These are phyloP conservation scores for Kodamaea laetipori DNA, from an alignment of 805 yeast species.

Conservation along the genomic window DNA sequence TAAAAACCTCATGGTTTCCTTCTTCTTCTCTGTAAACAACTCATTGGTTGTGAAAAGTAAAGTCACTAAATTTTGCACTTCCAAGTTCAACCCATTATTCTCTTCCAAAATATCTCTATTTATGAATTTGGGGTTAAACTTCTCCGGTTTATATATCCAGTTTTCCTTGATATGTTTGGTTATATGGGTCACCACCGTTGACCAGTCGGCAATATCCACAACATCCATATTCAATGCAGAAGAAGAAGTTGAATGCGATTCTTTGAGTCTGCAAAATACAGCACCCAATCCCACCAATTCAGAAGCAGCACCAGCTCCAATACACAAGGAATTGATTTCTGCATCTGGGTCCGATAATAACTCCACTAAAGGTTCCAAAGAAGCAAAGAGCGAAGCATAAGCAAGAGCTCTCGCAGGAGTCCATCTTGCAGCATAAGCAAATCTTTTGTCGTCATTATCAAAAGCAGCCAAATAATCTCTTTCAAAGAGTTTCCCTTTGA, in stretches of 20 bases:
- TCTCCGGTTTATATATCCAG: constrained; percentile 52
- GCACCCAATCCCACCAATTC: constrained; percentile 70
- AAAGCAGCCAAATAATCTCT: constrained; percentile 75
- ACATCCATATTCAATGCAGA: constrained; percentile 50
- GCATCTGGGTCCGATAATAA: constrained; percentile 34
- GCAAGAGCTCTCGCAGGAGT: constrained; percentile 79
- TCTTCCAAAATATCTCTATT: constrained; percentile 34
- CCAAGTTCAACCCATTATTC: constrained; percentile 19
- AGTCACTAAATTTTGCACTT: constrained; percentile 55
- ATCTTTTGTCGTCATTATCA: constrained; percentile 58
- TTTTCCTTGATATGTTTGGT: constrained; percentile 44
- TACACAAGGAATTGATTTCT: constrained; percentile 50
- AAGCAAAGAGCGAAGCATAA: constrained; percentile 65
- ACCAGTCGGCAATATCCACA: constrained; percentile 83
- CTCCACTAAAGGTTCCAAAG: constrained; percentile 45
- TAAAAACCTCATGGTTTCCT: constrained; percentile 60
- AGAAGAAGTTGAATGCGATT: constrained; percentile 30
- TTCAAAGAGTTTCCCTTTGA: constrained; percentile 68
- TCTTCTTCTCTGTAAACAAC: constrained; percentile 67
- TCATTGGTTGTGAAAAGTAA: constrained; percentile 86
- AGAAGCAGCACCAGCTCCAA: constrained; percentile 93
- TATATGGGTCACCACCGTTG: constrained; percentile 49
- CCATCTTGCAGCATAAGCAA: constrained; percentile 85
- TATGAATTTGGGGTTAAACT: constrained; percentile 31
- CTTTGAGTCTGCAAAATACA: constrained; percentile 49